These are phyloP conservation scores for Colletotrichum musae DNA, from an alignment of 2,329 filamentous ascomycete species.

Conservation along the genomic window DNA sequence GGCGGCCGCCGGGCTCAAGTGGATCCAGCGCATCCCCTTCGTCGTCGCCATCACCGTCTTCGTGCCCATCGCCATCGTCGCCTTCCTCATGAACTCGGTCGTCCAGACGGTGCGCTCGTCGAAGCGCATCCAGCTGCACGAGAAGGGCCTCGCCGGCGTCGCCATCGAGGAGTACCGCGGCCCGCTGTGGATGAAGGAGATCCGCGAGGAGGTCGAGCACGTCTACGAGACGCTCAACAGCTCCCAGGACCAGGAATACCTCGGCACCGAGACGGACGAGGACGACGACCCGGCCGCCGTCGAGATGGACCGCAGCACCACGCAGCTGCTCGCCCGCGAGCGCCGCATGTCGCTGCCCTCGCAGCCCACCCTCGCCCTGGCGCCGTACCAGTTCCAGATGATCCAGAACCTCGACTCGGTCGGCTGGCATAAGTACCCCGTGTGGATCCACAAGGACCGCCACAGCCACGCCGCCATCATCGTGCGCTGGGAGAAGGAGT, in stretches of 20 bases:
- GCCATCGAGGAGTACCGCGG: constrained; percentile 77
- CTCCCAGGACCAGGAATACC: constrained; percentile 78
- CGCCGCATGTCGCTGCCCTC: constrained; percentile 59
- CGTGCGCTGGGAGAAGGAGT: constrained; percentile 76
- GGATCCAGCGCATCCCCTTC: constrained; percentile 72
- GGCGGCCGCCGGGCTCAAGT: constrained; percentile 50
- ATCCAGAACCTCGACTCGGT: constrained; percentile 81
- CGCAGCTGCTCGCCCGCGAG: constrained; percentile 58
- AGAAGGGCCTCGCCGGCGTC: constrained; percentile 77
- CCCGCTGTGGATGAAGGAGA: constrained; percentile 81
- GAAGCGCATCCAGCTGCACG: constrained; percentile 82
- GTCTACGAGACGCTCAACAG: constrained; percentile 82
- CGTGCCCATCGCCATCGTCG: constrained; percentile 78
- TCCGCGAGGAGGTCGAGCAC: constrained; percentile 82
- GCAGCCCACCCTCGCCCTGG: constrained; percentile 82
- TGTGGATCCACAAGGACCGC: constrained; percentile 82
- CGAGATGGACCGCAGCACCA: constrained; percentile 53
- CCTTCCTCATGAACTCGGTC: constrained; percentile 82
- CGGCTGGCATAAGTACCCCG: constrained; percentile 75
- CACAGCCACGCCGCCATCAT: constrained; percentile 95
- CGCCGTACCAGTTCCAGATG: constrained; percentile 87
- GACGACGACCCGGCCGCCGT: constrained; percentile 58
- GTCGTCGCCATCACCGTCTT: constrained; percentile 77
- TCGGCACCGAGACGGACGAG: constrained; percentile 67
- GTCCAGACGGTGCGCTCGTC: constrained; percentile 83